Evolutionary conservation across 495 filamentous ascomycete genomes (phyloP), one percentile per base, ranked within the genome.

Genomic region (Cercophora samala): DNA sequence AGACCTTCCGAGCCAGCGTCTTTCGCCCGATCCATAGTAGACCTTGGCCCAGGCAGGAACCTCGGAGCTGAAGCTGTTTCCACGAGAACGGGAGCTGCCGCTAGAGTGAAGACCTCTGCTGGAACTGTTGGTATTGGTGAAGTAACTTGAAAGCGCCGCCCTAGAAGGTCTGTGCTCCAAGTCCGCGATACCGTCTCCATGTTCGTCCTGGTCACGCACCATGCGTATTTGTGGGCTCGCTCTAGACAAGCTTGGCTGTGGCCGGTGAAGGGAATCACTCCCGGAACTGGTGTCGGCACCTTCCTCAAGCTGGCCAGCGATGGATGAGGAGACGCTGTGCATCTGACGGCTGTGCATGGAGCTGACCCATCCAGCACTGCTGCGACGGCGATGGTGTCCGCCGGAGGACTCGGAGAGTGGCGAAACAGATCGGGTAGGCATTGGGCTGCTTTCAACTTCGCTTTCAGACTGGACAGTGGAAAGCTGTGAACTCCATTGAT

Each of bases 401-500:
- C 66, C 62, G 42, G 60, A 62, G 4, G 74, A 72, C 24, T 75
- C 74, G 4, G 79, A 78, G n/a, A 75, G 76, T 17, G 72, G 72
- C 18, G 83, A 85, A 42, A 74, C 77, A 8, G 80, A 78, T n/a
- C 79, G 80, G 22, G 80, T 82, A 26, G 73, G 71, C 54, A 25
- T 61, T 6, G 64, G 71, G 13, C 76, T 72, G 68, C 82, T 84
- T 60, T 77, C 77, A 18, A 68, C 77, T 58, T 84, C 83, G 78
- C 86, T 86, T 65, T 88, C 86, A 22, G 90, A 92, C 62, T 85
- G 83, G 29, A 92, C 89, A 19, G 89, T 88, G 21, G 90, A 91
- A 15, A 93, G 82, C 73, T 90, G 88, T 70, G 89, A 88, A 74
- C 89, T 91, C 86, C 89, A 90, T 78, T 86, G 85, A 63, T 86